Base-by-base conservation (phyloP, 1,284 basidiomycete genomes). In the Sanghuangporus weigelae region DNA sequence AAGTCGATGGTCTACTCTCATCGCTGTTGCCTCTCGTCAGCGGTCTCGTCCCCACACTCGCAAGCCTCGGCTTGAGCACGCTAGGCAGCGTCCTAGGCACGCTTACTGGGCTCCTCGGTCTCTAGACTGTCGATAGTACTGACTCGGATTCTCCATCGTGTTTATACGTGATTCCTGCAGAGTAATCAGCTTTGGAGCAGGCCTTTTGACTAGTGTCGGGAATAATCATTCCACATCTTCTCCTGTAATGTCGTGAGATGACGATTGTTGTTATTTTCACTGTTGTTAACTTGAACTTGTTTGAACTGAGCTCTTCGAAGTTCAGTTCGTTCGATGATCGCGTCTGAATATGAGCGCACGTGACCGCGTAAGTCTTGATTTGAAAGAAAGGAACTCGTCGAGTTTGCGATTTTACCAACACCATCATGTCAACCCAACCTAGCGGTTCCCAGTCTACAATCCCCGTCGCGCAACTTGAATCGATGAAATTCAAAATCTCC, bases 401-500 rank as follows among this genome's bases (percentile, higher is more conserved):
- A n/a, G 21, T 5, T 7, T 46, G 7, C 21, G 16, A 7, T 19
- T 46, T 46, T 19, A n/a, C 16, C 16, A 7, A n/a, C 44, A 46
- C 44, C 49, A 31, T 19, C 49, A 40, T 40, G 31, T 42, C 58
- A 10, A 26, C 5, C 19, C 50, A 51, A 23, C 12, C 50, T 38
- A 61, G 42, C 16, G 50, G 63, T 36, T 53, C 57, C 12, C 67
- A 66, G 57, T 57, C 70, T 26, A 61, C 64, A 7, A 68, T 78
- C 7, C 74, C 77, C 8, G 59, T 76, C 23, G 71, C 79, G 2
- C 88, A 90, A 65, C 81, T 92, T 2, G 89, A 92, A 68, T 90
- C 87, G 1, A 77, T 92, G 42, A 79, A 80, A 54, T 90, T 88
- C 77, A 90, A 90, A 67, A 81, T 86, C 1, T 83, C 80, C 60